phyloP scores from a whole-genome alignment of 2,329 filamentous ascomycete genomes.

The Magnaporthiopsis rhizophila region DNA sequence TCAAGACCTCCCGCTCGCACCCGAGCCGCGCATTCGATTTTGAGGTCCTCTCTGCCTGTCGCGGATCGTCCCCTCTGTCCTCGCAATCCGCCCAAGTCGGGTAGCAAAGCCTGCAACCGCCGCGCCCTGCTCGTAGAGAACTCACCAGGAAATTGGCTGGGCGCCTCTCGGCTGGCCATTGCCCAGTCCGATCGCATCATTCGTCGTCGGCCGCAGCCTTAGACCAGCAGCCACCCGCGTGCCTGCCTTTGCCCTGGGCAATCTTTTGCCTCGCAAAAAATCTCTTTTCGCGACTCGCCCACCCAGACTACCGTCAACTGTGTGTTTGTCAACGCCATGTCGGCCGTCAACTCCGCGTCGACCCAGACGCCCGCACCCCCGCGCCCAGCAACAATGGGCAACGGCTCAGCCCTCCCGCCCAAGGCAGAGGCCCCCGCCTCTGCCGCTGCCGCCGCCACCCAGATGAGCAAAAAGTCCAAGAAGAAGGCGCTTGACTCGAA shows the following conservation, averaged over 20 bases:
- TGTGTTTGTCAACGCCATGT: constrained; percentile 20
- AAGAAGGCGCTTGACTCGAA: constrained; percentile 80
- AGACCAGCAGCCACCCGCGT: background rate
- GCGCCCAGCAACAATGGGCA: constrained; percentile 22
- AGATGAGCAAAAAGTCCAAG: constrained; percentile 64
- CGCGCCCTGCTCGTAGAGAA: background rate
- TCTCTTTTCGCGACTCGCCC: background rate
- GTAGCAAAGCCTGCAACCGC: background rate
- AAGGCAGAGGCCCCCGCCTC: constrained; percentile 32
- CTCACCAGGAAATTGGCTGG: background rate
- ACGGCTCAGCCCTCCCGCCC: constrained; percentile 25
- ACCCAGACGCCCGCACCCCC: constrained; percentile 18
- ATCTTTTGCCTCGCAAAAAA: background rate
- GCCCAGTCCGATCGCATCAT: background rate
- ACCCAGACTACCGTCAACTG: background rate
- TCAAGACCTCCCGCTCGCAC: background rate
- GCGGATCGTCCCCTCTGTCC: background rate
- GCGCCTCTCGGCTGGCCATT: background rate
- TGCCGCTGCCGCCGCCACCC: constrained; percentile 31
- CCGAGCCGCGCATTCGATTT: background rate
- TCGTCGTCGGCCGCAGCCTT: background rate
- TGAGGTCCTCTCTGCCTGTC: background rate
- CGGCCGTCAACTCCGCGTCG: constrained; percentile 26
- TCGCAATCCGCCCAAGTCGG: background rate
- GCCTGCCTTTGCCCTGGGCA: background rate